Percentiles rank a stretch among this genome's conserved stretches.
These are phyloP conservation scores for Houttuynia cordata DNA, from an alignment of 164 flowering plant genomes.

Conservation along the genomic window DNA sequence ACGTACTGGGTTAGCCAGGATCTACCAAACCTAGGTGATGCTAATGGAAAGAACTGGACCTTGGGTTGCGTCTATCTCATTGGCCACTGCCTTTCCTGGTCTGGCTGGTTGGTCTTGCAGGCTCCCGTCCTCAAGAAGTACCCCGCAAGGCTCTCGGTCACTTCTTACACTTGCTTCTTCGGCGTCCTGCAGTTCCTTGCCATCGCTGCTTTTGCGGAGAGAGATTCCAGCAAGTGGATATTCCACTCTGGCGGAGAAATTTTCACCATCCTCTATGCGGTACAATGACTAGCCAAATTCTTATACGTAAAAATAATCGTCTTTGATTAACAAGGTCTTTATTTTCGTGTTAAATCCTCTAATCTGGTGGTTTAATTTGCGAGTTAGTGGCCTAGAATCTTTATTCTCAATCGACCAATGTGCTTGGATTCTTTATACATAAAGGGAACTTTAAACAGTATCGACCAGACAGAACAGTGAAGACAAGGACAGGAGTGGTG, in stretches of 20 bases:
- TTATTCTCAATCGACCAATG: too few relatives aligned
- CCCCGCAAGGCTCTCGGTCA: slow-evolving; percentile 91
- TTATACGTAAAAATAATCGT: not conserved
- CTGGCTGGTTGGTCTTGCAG: slow-evolving; percentile 92
- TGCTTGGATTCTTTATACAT: too few relatives aligned
- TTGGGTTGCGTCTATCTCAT: slow-evolving; percentile 81
- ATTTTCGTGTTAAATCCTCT: too few relatives aligned
- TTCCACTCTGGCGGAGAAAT: slow-evolving; percentile 71
- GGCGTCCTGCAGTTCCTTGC: slow-evolving; percentile 78
- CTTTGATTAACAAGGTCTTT: too few relatives aligned
- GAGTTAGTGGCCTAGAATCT: too few relatives aligned
- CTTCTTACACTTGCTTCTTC: slow-evolving; percentile 90
- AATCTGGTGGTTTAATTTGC: too few relatives aligned
- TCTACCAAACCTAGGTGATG: slow-evolving; percentile 46
- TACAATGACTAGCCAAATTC: slow-evolving; percentile 16
- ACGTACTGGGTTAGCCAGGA: not conserved
- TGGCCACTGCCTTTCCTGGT: slow-evolving; percentile 96
- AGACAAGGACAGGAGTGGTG: too few relatives aligned
- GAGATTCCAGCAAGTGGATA: slow-evolving; percentile 62
- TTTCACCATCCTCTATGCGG: slow-evolving; percentile 90
- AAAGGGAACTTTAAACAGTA: too few relatives aligned
- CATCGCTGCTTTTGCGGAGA: slow-evolving; percentile 62
- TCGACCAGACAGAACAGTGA: too few relatives aligned
- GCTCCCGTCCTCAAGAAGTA: slow-evolving; percentile 91
- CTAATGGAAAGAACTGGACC: slow-evolving; percentile 82